phyloP scores from a whole-genome alignment of 139 green algal species.

The Chlorella sp. region DNA sequence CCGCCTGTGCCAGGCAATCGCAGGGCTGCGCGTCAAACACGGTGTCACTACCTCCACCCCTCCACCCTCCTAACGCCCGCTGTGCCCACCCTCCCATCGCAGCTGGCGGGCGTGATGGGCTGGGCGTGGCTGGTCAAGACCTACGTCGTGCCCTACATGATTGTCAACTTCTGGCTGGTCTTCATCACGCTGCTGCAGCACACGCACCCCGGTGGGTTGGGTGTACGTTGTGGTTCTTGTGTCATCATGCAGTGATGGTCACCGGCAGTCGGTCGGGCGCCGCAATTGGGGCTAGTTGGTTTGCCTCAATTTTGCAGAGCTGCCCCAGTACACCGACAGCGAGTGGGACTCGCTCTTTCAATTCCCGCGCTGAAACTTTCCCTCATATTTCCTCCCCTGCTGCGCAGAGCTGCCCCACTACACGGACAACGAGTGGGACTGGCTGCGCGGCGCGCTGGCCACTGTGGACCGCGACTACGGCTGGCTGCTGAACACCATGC shows the following conservation, averaged over 20 bases:
- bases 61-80: too few species aligned
- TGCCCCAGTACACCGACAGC: constrained; percentile 18
- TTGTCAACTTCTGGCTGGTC: constrained; percentile 92
- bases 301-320: background rate
- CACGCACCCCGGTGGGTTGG: constrained; percentile 71
- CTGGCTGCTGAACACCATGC: constrained; percentile 73
- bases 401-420: constrained; percentile 81
- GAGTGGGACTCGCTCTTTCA: background rate
- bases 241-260: too few species aligned
- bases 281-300: too few species aligned
- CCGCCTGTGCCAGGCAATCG: too few species aligned
- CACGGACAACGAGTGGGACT: constrained; percentile 85
- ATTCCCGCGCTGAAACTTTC: background rate
- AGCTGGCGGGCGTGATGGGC: constrained; percentile 58
- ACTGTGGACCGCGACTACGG: constrained; percentile 91
- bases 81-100: background rate
- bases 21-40: too few species aligned
- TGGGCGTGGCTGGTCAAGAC: constrained; percentile 75
- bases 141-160: constrained; percentile 85
- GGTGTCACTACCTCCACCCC: too few species aligned
- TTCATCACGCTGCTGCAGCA: constrained; percentile 88
- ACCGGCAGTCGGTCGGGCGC: too few species aligned
- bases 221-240: too few species aligned
- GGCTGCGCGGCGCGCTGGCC: constrained; percentile 86
- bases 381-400: background rate